phyloP scores from a whole-genome alignment of 2,329 filamentous ascomycete species.

The Diaporthe destruens region DNA sequence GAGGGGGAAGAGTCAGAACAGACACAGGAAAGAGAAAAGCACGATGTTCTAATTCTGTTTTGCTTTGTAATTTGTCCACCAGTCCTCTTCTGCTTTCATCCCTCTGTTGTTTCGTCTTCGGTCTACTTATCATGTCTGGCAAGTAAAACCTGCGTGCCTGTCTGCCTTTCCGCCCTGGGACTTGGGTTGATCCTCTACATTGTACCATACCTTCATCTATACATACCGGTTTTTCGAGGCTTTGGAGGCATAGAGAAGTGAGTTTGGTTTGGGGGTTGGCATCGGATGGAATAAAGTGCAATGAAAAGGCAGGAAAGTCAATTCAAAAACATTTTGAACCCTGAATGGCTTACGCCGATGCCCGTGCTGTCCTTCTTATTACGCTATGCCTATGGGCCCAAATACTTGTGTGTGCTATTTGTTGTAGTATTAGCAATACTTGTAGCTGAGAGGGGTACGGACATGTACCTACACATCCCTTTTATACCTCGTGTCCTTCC shows the following conservation, averaged over 20 bases:
- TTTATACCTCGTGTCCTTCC: too few relatives aligned
- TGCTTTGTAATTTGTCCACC: neutral
- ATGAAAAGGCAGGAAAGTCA: neutral
- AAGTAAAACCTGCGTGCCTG: neutral
- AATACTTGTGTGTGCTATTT: neutral
- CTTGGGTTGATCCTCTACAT: neutral
- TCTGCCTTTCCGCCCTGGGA: conserved; percentile 13
- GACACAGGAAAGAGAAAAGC: conserved; percentile 25
- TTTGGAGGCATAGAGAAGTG: conserved; percentile 8
- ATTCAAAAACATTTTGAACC: neutral
- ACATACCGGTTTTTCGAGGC: conserved; percentile 11
- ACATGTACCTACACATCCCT: too few relatives aligned
- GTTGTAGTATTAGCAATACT: neutral
- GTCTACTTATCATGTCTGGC: neutral
- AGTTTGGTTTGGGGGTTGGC: neutral
- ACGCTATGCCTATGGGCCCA: neutral
- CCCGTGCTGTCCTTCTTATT: neutral
- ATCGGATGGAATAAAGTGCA: neutral
- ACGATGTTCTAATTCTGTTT: conserved; percentile 23
- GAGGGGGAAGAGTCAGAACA: neutral
- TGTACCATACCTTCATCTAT: conserved; percentile 18
- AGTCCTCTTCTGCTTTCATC: neutral
- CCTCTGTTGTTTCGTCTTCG: neutral
- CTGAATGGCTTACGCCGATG: neutral
- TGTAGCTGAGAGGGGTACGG: neutral